phyloP scores from a whole-genome alignment of 495 filamentous ascomycete species.

The Penicillium simplicissimum region DNA sequence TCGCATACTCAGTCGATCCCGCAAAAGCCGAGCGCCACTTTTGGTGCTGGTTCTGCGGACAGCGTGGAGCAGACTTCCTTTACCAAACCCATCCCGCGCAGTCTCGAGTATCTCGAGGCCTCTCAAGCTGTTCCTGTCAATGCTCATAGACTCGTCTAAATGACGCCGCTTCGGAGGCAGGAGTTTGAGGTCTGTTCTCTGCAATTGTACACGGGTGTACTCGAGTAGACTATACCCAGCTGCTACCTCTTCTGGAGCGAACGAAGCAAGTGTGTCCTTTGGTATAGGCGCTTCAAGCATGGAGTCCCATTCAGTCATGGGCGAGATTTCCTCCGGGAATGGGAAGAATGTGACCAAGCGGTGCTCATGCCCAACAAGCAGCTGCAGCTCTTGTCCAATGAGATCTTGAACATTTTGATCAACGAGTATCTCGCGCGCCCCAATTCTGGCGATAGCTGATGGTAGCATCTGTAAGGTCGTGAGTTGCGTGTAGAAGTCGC shows the following conservation, averaged over 20 bases:
- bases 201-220: conserved; percentile 78
- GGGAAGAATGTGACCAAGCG: conserved; percentile 47
- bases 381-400: conserved; percentile 43
- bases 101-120: conserved; percentile 88
- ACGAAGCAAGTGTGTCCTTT: conserved; percentile 37
- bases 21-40: conserved; percentile 80
- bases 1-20: conserved; percentile 72
- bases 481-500: conserved; percentile 86
- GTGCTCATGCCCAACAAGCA: conserved; percentile 44
- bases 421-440: conserved; percentile 81
- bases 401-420: conserved; percentile 58
- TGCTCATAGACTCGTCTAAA: conserved; percentile 74
- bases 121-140: conserved; percentile 88
- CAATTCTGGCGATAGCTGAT: conserved; percentile 77
- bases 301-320: conserved; percentile 65
- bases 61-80: conserved; percentile 85
- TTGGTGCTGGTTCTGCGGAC: conserved; percentile 88
- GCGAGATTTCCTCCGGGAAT: conserved; percentile 32
- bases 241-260: conserved; percentile 48
- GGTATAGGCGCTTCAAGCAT: conserved; percentile 71
- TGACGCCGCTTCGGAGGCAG: conserved; percentile 77
- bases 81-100: conserved; percentile 67
- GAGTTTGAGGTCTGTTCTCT: conserved; percentile 77
- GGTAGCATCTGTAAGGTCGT: conserved; percentile 70
- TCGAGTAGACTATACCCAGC: conserved; percentile 77